Conservation (phyloP, 2,329 filamentous ascomycete genomes). For the Botrytis pseudocinerea region DNA sequence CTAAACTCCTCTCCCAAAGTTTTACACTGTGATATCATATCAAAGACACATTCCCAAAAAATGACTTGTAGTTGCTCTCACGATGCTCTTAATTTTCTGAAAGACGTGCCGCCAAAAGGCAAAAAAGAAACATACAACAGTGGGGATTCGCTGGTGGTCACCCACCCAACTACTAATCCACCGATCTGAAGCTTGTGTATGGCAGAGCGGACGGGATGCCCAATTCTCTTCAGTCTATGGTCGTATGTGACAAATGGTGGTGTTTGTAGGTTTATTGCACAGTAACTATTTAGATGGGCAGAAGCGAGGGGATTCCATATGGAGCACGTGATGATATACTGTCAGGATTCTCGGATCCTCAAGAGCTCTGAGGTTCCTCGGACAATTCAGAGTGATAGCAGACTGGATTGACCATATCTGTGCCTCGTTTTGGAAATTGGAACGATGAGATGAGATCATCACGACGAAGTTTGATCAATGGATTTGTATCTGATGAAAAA, state of each 20-base stretch:
- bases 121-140: not conserved
- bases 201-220: not conserved
- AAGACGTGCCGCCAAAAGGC: too few species aligned
- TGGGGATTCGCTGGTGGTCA: too few species aligned
- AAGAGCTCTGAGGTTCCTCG: not conserved
- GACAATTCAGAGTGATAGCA: not conserved
- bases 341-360: not conserved
- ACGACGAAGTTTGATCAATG: not conserved
- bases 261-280: not conserved
- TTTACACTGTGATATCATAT: too few species aligned
- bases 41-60: too few species aligned
- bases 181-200: not conserved
- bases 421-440: not conserved
- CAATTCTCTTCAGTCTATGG: not conserved
- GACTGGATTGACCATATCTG: not conserved
- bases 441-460: not conserved
- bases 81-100: too few species aligned
- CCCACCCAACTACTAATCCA: not conserved
- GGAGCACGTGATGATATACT: not conserved
- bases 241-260: fast-evolving
- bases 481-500: not conserved
- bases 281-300: fast-evolving
- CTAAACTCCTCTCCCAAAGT: too few species aligned
- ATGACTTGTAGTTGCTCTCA: too few species aligned
- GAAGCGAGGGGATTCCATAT: not conserved